These are phyloP conservation scores for Cyclotella baltica DNA, from an alignment of 108 stramenopile species.

Conservation along the genomic window DNA sequence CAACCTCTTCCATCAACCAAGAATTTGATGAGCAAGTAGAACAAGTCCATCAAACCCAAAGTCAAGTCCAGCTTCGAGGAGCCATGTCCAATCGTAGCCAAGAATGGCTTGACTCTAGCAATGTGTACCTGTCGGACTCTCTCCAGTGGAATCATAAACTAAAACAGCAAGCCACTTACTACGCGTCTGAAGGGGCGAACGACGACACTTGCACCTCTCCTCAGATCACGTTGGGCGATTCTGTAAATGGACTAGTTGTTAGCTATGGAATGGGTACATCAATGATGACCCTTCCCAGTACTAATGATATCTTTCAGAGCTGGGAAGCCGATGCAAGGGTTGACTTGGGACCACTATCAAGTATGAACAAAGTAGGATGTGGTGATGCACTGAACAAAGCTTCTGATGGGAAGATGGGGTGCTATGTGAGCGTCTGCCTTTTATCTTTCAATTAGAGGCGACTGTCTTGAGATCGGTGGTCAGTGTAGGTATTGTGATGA, in stretches of 20 bases:
- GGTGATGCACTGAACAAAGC: neutral
- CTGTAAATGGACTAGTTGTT: neutral
- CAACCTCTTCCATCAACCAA: neutral
- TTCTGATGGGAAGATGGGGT: neutral
- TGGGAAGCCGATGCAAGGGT: neutral
- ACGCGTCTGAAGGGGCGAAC: neutral
- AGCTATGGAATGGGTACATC: constrained; percentile 3
- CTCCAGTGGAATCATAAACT: neutral
- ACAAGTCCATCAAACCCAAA: neutral
- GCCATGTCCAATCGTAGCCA: neutral
- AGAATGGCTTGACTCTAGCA: constrained; percentile 4
- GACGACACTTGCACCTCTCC: neutral
- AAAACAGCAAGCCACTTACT: neutral
- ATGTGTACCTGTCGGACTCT: neutral
- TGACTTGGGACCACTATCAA: neutral
- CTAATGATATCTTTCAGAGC: neutral
- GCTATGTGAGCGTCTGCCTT: constrained; percentile 8
- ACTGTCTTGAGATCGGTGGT: too few species aligned
- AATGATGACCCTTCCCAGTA: neutral
- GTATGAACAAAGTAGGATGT: constrained; percentile 11
- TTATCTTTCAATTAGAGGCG: neutral
- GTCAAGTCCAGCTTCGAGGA: neutral
- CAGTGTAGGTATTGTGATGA: too few species aligned
- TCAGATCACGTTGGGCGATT: neutral
- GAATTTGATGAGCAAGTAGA: constrained; percentile 5